Percentiles rank a stretch among this genome's conserved stretches.
phyloP scores from a whole-genome alignment of 768 basidiomycete species.

The Trametes gibbosa region DNA sequence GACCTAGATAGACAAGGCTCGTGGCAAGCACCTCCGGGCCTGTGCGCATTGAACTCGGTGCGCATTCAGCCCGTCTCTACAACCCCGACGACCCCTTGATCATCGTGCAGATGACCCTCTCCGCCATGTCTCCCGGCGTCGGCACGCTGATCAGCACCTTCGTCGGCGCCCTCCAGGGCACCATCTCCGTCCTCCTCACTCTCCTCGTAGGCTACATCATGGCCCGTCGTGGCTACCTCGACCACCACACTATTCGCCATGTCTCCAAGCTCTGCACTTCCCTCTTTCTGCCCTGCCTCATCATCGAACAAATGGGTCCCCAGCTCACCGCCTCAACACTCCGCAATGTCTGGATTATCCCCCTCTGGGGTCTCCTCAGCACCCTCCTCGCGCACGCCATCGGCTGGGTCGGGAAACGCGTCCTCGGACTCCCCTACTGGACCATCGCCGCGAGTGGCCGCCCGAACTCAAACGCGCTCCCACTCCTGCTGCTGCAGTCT shows the following conservation, averaged over 20 bases:
- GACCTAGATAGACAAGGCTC: too few species aligned
- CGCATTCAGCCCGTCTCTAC: too few species aligned
- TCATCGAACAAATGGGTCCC: conserved; percentile 31
- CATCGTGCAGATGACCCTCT: neutral
- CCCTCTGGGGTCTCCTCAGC: conserved; percentile 28
- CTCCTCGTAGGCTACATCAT: conserved; percentile 27
- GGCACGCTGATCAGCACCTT: conserved; percentile 20
- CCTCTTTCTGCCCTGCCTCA: conserved; percentile 31
- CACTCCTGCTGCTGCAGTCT: conserved; percentile 28
- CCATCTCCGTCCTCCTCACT: conserved; percentile 31
- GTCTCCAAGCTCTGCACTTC: conserved; percentile 28
- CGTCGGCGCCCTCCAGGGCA: conserved; percentile 29
- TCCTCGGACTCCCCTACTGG: conserved; percentile 26
- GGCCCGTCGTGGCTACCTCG: conserved; percentile 20
- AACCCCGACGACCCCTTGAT: too few species aligned
- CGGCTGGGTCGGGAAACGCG: conserved; percentile 25
- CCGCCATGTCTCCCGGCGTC: conserved; percentile 8
- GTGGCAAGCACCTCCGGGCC: too few species aligned
- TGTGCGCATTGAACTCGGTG: too few species aligned
- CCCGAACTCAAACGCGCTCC: conserved; percentile 30
- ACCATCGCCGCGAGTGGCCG: conserved; percentile 31
- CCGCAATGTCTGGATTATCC: conserved; percentile 27
- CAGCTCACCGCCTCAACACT: conserved; percentile 25
- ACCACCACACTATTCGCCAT: conserved; percentile 24
- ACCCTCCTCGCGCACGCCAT: conserved; percentile 27